These are phyloP conservation scores for Mitragyna speciosa DNA, from an alignment of 257 asterid species.

Conservation along the genomic window DNA sequence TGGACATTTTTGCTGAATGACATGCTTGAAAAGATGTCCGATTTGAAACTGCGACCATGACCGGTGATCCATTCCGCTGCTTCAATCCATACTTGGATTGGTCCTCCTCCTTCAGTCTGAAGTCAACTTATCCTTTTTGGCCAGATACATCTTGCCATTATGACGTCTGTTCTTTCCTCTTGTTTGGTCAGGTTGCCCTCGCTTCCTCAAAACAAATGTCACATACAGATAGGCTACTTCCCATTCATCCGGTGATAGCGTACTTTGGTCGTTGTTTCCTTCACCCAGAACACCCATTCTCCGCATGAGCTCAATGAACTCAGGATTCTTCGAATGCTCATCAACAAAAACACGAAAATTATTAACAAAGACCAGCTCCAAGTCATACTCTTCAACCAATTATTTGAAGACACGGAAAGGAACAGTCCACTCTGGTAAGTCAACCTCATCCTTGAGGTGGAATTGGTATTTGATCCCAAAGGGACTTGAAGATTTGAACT, in stretches of 20 bases:
- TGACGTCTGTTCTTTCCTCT: slow-evolving; percentile 42
- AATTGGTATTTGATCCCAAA: slow-evolving; percentile 92
- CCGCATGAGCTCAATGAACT: slow-evolving; percentile 84
- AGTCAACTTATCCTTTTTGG: slow-evolving; percentile 54
- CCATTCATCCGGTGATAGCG: too few species aligned
- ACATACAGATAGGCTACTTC: slow-evolving; percentile 87
- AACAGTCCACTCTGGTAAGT: slow-evolving; percentile 97
- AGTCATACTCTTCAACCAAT: slow-evolving; percentile 89
- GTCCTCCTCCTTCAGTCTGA: slow-evolving; percentile 3
- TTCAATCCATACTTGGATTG: too few species aligned
- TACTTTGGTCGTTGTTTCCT: slow-evolving; percentile 81
- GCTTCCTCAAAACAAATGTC: slow-evolving; percentile 80
- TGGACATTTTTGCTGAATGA: too few species aligned
- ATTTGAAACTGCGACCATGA: too few species aligned
- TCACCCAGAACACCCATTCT: slow-evolving; percentile 95
- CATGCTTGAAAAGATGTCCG: too few species aligned
- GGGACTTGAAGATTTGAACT: slow-evolving; percentile 80
- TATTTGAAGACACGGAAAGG: slow-evolving; percentile 84
- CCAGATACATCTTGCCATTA: slow-evolving; percentile 73
- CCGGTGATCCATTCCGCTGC: too few species aligned
- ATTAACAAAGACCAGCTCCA: slow-evolving; percentile 86
- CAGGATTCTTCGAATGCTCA: slow-evolving; percentile 88
- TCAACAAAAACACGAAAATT: slow-evolving; percentile 76
- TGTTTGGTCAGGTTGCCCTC: slow-evolving; percentile 60
- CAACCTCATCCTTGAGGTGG: slow-evolving; percentile 99